Percentiles rank a stretch among this genome's conserved stretches.
These are phyloP conservation scores for Tetradesmus lagerheimii DNA, from an alignment of 139 green algal species.

Conservation along the genomic window DNA sequence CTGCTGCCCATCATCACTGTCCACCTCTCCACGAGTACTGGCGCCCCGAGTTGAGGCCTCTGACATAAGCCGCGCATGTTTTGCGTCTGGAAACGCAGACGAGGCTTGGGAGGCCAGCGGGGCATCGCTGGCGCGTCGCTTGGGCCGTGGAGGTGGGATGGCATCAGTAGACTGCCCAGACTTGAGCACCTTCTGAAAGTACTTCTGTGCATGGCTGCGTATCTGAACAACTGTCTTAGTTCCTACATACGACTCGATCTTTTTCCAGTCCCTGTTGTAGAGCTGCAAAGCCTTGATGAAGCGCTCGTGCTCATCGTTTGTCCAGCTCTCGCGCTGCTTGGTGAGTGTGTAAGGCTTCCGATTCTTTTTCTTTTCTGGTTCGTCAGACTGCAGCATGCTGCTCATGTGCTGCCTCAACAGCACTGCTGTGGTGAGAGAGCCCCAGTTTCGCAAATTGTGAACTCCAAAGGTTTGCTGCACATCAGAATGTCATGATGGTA, in stretches of 20 bases:
- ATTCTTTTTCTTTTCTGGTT: slow-evolving; percentile 5
- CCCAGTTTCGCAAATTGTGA: neutral
- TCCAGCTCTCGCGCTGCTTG: slow-evolving; percentile 38
- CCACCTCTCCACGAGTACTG: neutral
- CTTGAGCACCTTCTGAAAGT: slow-evolving; percentile 51
- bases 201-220: slow-evolving; percentile 46
- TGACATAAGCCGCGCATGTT: neutral
- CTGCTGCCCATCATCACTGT: slow-evolving; percentile 15
- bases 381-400: neutral
- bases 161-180: slow-evolving; percentile 10
- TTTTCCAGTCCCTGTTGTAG: slow-evolving; percentile 45
- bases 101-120: slow-evolving; percentile 26
- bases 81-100: neutral
- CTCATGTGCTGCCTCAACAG: neutral
- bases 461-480: too few relatives aligned
- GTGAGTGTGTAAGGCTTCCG: slow-evolving; percentile 39
- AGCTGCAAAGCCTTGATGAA: slow-evolving; percentile 45
- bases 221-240: slow-evolving; percentile 44
- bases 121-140: slow-evolving; percentile 29
- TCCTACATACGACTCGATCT: slow-evolving; percentile 43
- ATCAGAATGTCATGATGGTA: too few relatives aligned
- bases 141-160: slow-evolving; percentile 42
- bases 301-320: slow-evolving; percentile 34
- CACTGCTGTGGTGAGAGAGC: neutral
- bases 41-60: neutral